Conservation (phyloP, 1,284 basidiomycete genomes). For the Moesziomyces globuligerus region DNA sequence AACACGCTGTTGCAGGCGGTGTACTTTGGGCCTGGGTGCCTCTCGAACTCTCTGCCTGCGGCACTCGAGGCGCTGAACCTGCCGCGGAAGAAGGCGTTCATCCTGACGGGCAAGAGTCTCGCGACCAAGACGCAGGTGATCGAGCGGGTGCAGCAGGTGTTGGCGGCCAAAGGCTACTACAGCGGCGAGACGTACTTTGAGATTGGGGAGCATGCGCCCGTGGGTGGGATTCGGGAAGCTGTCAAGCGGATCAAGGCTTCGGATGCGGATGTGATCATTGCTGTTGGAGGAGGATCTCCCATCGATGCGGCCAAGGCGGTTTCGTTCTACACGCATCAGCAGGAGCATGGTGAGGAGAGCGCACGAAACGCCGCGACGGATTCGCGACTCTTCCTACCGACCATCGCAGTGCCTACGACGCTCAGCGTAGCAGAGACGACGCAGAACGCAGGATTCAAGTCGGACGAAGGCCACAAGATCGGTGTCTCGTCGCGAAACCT, state of each 20-base stretch:
- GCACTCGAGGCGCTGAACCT: slow-evolving; percentile 35
- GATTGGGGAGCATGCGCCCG: slow-evolving; percentile 80
- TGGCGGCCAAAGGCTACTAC: slow-evolving; percentile 32
- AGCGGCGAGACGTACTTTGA: slow-evolving; percentile 74
- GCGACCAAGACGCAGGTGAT: slow-evolving; percentile 54
- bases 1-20: slow-evolving; percentile 45
- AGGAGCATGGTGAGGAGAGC: slow-evolving; percentile 28
- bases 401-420: slow-evolving; percentile 80
- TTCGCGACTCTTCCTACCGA: slow-evolving; percentile 65
- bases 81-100: slow-evolving; percentile 41
- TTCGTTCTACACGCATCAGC: slow-evolving; percentile 36
- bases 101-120: slow-evolving; percentile 53
- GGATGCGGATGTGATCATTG: slow-evolving; percentile 72
- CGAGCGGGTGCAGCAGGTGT: slow-evolving; percentile 21
- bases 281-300: slow-evolving; percentile 82
- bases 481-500: slow-evolving; percentile 70
- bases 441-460: slow-evolving; percentile 79
- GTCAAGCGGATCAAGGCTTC: slow-evolving; percentile 72
- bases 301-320: slow-evolving; percentile 74
- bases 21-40: slow-evolving; percentile 37
- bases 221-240: slow-evolving; percentile 74
- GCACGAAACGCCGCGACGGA: slow-evolving; percentile 16
- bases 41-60: slow-evolving; percentile 24
- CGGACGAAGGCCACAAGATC: slow-evolving; percentile 77
- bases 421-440: slow-evolving; percentile 77